Conservation (phyloP, 192 early-diverging fungal species). For the Umbelopsis vinacea region DNA sequence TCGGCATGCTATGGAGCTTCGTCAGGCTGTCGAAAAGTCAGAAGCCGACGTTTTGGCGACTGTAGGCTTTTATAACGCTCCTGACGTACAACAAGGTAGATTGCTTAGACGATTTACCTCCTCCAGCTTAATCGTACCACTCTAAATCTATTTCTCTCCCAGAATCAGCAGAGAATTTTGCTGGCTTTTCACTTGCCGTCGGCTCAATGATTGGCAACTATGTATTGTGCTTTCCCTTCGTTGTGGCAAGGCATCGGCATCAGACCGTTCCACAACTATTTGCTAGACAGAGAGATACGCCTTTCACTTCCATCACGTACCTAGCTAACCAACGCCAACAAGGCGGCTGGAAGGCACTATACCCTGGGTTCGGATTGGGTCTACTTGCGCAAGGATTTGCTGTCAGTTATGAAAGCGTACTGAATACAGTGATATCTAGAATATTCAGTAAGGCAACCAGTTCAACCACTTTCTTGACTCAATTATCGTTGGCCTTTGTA, state of each 20-base stretch:
- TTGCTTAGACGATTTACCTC: neutral
- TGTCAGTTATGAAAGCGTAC: constrained; percentile 28
- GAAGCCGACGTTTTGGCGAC: constrained; percentile 8
- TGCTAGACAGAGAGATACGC: constrained; percentile 24
- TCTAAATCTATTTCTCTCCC: no score
- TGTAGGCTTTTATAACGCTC: constrained; percentile 12
- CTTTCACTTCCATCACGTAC: constrained; percentile 13
- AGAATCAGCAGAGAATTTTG: constrained; percentile 29
- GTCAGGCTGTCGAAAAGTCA: constrained; percentile 1
- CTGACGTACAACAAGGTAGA: constrained; percentile 11
- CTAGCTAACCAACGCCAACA: neutral
- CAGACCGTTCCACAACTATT: constrained; percentile 29
- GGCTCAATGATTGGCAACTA: constrained; percentile 43
- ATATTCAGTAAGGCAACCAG: neutral
- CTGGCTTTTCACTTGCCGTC: constrained; percentile 32
- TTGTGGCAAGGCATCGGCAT: constrained; percentile 36
- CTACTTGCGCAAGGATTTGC: constrained; percentile 34
- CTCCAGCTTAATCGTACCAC: no score
- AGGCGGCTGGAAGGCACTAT: constrained; percentile 30
- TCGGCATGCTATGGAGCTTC: constrained; percentile 11
- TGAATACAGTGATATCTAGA: neutral
- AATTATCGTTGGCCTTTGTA: neutral
- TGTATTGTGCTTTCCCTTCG: constrained; percentile 37
- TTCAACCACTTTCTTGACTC: neutral
- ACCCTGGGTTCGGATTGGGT: constrained; percentile 42